Evolutionary conservation across 768 basidiomycete species (phyloP).

Genomic region (Collybiopsis confluens): DNA sequence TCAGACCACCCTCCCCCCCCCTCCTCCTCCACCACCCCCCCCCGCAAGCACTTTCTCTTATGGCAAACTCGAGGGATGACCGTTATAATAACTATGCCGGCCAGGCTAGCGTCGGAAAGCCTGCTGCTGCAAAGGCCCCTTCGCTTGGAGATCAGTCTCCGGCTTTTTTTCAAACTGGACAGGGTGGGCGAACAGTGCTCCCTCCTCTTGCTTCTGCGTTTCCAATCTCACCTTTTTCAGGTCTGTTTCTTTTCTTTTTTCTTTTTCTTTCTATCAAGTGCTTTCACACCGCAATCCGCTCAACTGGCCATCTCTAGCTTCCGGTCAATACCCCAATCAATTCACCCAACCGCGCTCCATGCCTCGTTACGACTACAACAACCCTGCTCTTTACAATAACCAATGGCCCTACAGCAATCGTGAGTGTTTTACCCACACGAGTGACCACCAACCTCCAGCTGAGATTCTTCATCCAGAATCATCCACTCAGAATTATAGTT

Average conservation of each 20-base stretch:
- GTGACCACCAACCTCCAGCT: neutral
- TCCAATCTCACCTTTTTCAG: slow-evolving; percentile 89
- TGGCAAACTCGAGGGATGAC: slow-evolving; percentile 71
- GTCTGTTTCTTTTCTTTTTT: slow-evolving; percentile 76
- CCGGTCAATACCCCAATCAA: slow-evolving; percentile 51
- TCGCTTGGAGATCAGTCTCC: slow-evolving; percentile 59
- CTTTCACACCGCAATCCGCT: slow-evolving; percentile 45
- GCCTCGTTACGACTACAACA: slow-evolving; percentile 56
- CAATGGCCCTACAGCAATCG: slow-evolving; percentile 35
- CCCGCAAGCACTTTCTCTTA: slow-evolving; percentile 49
- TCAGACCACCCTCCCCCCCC: too few relatives aligned
- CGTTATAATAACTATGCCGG: slow-evolving; percentile 43
- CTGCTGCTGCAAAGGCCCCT: slow-evolving; percentile 68
- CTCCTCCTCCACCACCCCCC: slow-evolving; percentile 36
- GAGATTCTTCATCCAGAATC: slow-evolving; percentile 10
- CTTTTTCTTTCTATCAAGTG: too few relatives aligned
- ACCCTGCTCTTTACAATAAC: slow-evolving; percentile 42
- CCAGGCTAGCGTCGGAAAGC: slow-evolving; percentile 49
- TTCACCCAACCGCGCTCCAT: slow-evolving; percentile 66
- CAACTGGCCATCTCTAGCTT: slow-evolving; percentile 59
- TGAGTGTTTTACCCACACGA: slow-evolving; percentile 24
- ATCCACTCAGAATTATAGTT: slow-evolving; percentile 28
- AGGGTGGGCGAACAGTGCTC: slow-evolving; percentile 87
- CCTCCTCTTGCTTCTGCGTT: slow-evolving; percentile 81
- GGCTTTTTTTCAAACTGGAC: slow-evolving; percentile 71